Conservation (phyloP, 805 yeast species). For the Torulaspora quercuum region DNA sequence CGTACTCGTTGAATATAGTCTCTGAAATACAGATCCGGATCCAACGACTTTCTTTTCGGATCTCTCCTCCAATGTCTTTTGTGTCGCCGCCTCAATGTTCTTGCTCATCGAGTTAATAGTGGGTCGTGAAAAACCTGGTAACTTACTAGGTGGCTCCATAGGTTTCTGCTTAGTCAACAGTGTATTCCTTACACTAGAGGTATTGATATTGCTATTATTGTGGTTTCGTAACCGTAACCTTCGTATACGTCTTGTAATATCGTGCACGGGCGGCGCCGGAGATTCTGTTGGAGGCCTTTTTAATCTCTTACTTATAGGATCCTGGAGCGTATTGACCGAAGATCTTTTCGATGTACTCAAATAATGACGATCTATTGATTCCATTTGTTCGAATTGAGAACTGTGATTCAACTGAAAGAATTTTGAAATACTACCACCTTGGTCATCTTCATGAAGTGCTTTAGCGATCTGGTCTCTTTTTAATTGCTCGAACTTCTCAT, state of each 20-base stretch:
- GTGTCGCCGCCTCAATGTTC: slow-evolving; percentile 1
- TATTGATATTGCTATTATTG: slow-evolving; percentile 9
- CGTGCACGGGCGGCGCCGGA: slow-evolving; percentile 20
- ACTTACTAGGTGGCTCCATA: slow-evolving; percentile 13
- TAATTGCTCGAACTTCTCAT: slow-evolving; percentile 19
- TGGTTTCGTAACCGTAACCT: slow-evolving; percentile 23
- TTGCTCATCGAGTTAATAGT: slow-evolving; percentile 28
- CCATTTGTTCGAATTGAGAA: slow-evolving; percentile 33
- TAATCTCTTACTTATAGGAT: slow-evolving; percentile 6
- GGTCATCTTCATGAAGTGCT: background rate
- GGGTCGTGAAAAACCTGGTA: slow-evolving; percentile 27
- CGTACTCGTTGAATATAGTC: slow-evolving; percentile 25
- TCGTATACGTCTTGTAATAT: slow-evolving; percentile 30
- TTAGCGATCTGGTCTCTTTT: slow-evolving; percentile 4
- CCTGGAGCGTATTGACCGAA: slow-evolving; percentile 2
- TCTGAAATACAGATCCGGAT: slow-evolving; percentile 27
- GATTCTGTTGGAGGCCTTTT: slow-evolving; percentile 3
- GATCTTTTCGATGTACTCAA: slow-evolving; percentile 19
- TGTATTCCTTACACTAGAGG: slow-evolving; percentile 16
- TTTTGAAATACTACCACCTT: background rate
- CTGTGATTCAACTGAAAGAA: slow-evolving; percentile 25
- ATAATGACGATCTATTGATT: slow-evolving; percentile 36
- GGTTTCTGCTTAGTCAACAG: slow-evolving; percentile 22
- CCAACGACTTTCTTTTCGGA: background rate
- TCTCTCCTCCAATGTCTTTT: background rate